Evolutionary conservation across 768 basidiomycete species (phyloP).

Genomic region (Clitopilus passeckerianus): DNA sequence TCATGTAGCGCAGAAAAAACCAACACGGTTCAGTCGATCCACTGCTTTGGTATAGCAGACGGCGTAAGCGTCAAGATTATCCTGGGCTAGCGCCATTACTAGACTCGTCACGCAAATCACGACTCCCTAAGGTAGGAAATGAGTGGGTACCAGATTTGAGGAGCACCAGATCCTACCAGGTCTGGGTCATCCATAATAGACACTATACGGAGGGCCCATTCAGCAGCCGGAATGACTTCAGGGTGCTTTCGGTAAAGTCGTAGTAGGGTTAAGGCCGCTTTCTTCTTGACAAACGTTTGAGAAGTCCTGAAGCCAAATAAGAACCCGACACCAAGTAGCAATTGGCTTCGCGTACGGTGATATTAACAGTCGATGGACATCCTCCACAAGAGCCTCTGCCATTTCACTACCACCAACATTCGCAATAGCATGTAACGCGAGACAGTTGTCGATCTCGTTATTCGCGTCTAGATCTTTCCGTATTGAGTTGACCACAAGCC

Average conservation of each 20-base stretch:
- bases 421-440: constrained; percentile 96
- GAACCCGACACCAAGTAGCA: background rate
- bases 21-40: constrained; percentile 77
- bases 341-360: constrained; percentile 67
- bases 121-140: constrained; percentile 60
- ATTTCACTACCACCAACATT: constrained; percentile 98
- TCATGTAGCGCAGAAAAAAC: constrained; percentile 12
- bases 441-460: constrained; percentile 92
- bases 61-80: constrained; percentile 83
- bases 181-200: constrained; percentile 95
- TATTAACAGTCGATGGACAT: constrained; percentile 92
- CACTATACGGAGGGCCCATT: constrained; percentile 95
- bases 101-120: constrained; percentile 91
- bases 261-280: constrained; percentile 90
- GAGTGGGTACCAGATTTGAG: no score
- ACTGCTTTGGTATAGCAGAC: constrained; percentile 96
- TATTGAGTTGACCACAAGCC: constrained; percentile 97
- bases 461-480: constrained; percentile 94
- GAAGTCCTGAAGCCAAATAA: constrained; percentile 64
- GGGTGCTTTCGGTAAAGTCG: constrained; percentile 95
- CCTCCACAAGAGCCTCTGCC: constrained; percentile 92
- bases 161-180: constrained; percentile 38
- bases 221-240: constrained; percentile 85
- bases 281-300: constrained; percentile 94
- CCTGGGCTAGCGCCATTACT: constrained; percentile 92